Percentiles rank a stretch among this genome's conserved stretches.
Evolutionary conservation across 805 yeast species (phyloP).

Genomic region (Candida dajiaensis): DNA sequence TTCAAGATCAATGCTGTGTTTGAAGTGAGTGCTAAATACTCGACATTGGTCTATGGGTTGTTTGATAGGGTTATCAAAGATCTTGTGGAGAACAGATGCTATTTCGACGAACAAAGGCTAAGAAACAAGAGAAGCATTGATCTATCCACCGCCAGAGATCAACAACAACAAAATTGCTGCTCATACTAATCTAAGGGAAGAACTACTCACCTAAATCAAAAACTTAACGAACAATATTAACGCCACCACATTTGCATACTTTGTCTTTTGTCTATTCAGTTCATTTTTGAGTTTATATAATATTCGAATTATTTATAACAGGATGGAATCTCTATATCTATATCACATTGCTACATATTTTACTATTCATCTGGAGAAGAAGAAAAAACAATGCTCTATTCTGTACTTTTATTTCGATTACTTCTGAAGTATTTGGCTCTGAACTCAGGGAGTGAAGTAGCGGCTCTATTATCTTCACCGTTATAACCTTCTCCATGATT

Average conservation of each 20-base stretch:
- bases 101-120: constrained; percentile 26
- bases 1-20: constrained; percentile 35
- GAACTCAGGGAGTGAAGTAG: constrained; percentile 22
- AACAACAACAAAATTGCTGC: constrained; percentile 20
- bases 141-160: constrained; percentile 21
- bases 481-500: constrained; percentile 52
- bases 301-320: not conserved
- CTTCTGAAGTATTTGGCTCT: constrained; percentile 23
- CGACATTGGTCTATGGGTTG: constrained; percentile 31
- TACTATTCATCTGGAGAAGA: not conserved
- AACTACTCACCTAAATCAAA: not conserved
- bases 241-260: not conserved
- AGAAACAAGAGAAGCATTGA: constrained; percentile 24
- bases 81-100: constrained; percentile 34
- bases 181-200: constrained; percentile 11
- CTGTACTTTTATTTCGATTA: constrained; percentile 1
- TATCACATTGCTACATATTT: not conserved
- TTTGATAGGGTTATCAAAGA: constrained; percentile 34
- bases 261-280: not conserved
- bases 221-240: not conserved
- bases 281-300: not conserved
- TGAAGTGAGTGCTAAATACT: constrained; percentile 42
- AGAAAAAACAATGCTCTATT: not conserved
- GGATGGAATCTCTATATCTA: not conserved
- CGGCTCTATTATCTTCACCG: constrained; percentile 38